Percentiles rank a stretch among this genome's conserved stretches.
phyloP scores from a whole-genome alignment of 257 asterid genomes.

The Galeopsis tetrahit region DNA sequence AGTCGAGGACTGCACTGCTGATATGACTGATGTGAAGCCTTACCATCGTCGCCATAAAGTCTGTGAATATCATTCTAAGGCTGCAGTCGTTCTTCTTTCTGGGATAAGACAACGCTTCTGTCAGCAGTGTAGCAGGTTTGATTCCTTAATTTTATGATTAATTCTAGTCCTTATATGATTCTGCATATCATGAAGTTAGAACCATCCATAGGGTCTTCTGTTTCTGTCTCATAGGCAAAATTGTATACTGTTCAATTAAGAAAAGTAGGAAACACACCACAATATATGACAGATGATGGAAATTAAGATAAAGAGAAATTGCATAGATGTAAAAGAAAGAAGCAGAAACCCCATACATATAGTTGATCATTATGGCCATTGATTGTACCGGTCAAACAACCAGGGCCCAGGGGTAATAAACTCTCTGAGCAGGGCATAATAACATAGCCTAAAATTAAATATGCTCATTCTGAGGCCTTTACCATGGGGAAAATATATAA shows the following conservation, averaged over 20 bases:
- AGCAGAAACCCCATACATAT: neutral
- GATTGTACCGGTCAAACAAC: neutral
- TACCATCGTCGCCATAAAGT: conserved; percentile 93
- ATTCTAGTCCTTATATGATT: conserved; percentile 5
- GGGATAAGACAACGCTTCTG: conserved; percentile 81
- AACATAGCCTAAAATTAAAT: conserved; percentile 1
- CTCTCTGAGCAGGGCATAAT: neutral
- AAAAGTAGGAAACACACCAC: conserved; percentile 6
- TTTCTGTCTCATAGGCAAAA: conserved; percentile 21
- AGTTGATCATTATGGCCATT: neutral
- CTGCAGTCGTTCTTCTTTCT: conserved; percentile 58
- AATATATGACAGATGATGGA: conserved; percentile 20
- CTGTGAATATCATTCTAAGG: conserved; percentile 82
- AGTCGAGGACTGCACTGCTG: conserved; percentile 66
- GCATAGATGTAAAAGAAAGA: conserved; percentile 13
- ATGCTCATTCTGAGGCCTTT: neutral
- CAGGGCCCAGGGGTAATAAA: neutral
- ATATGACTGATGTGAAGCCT: conserved; percentile 64
- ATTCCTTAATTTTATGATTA: conserved; percentile 18
- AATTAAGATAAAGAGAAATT: conserved; percentile 5
- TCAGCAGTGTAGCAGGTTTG: conserved; percentile 98
- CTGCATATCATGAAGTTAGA: conserved; percentile 21
- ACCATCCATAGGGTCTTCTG: neutral
- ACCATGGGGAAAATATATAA: neutral
- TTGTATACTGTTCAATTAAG: conserved; percentile 15